Conservation (phyloP, 768 basidiomycete genomes). For the Russula sp. region DNA sequence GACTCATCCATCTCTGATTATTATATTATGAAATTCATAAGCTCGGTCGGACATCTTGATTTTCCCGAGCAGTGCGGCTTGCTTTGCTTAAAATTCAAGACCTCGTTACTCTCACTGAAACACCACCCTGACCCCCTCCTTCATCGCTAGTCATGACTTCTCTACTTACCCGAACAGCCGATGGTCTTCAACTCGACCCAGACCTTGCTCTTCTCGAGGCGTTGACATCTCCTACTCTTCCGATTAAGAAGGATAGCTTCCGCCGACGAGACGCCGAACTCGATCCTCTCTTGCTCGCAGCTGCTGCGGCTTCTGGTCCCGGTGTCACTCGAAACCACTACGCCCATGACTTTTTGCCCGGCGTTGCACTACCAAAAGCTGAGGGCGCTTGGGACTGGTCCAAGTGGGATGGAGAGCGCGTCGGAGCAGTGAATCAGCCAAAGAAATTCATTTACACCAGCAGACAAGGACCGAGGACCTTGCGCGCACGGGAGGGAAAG, state of each 20-base stretch:
- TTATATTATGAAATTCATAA: neutral
- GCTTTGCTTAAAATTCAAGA: conserved; percentile 9
- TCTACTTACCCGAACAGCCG: conserved; percentile 28
- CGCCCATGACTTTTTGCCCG: conserved; percentile 72
- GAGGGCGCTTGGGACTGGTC: conserved; percentile 56
- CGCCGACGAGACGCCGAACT: conserved; percentile 64
- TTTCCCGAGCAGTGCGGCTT: neutral
- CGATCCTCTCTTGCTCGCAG: conserved; percentile 75
- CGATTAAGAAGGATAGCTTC: conserved; percentile 37
- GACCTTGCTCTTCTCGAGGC: conserved; percentile 64
- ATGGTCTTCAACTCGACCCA: conserved; percentile 31
- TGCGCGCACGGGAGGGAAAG: conserved; percentile 48
- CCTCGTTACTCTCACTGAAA: neutral
- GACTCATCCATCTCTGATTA: neutral
- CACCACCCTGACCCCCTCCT: neutral
- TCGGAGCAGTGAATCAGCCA: conserved; percentile 35
- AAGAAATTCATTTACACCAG: conserved; percentile 59
- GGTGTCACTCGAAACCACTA: conserved; percentile 83
- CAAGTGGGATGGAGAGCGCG: conserved; percentile 45
- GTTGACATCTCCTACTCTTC: conserved; percentile 46
- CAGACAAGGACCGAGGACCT: conserved; percentile 66
- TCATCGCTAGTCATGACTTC: conserved; percentile 24
- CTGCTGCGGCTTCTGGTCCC: conserved; percentile 66
- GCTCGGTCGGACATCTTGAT: neutral
- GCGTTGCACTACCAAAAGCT: conserved; percentile 44